Base-by-base conservation (phyloP, 257 asterid species). In the Eustoma russellianum region DNA sequence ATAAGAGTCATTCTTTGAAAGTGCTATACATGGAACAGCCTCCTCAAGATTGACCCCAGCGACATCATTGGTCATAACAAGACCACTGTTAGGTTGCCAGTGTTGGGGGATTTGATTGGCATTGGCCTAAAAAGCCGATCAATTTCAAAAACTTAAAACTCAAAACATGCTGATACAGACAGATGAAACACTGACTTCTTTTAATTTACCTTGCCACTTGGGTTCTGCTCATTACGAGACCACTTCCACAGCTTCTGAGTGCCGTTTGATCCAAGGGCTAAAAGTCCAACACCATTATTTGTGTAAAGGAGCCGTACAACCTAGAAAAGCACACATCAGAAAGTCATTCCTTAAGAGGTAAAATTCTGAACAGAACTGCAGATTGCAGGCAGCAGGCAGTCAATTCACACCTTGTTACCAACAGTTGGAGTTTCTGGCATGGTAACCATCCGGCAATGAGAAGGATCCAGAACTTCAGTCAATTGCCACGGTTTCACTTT, bases 271-370 rank as follows among this genome's bases (percentile, higher is more conserved):
- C 95, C 93, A 66, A 90, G 92, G 52, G 95, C 96, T 76, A 90
- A 66, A 46, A 90, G 55, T 48, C 96, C 96, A 65, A 80, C 83
- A 18, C 98, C 98, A 38, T 93, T 81, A 66, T 90, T 90, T 53
- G 96, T 90, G 68, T 90, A 90, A 45, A 90, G 88, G 52, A 90
- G 95, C 67, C 98, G 81, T 46, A 95, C 98, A 70, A 90, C 96
- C 98, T 90, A 66, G 38, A 68, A 5, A 53, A 41, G 41, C 44
- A 49, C 44, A 16, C 57, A 45, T 61, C 10, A 49, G 35, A 30
- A 30, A 38, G 43, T 19, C 46, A 47, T 9, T 8, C 8, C 8
- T 18, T 9, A 51, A 50, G 49, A 50, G 33, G 64, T 44, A 70
- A 46, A 44, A 24, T 38, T 38, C 5, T 7, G 12, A 38, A 11